Percentiles rank a stretch among this genome's conserved stretches.
phyloP scores from a whole-genome alignment of 441 rosid genomes.

The Codiaeum variegatum region DNA sequence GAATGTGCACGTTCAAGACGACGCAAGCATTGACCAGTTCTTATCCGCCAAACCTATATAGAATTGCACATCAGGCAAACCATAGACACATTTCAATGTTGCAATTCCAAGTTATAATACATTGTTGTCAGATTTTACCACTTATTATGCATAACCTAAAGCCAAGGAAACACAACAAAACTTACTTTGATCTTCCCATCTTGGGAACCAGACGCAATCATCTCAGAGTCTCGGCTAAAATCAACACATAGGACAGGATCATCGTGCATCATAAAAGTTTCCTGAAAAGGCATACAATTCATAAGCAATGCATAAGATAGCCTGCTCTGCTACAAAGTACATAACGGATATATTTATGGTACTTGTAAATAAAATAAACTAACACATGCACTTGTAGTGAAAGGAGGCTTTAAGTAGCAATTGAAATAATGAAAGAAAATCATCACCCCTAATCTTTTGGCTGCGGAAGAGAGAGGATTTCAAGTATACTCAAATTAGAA shows the following conservation, averaged over 20 bases:
- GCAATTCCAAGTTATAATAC: slow-evolving; percentile 1
- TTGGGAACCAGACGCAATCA: slow-evolving; percentile 93
- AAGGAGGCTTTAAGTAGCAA: neutral
- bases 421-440: neutral
- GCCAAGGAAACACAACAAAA: slow-evolving; percentile 21
- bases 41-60: slow-evolving; percentile 90
- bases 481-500: neutral
- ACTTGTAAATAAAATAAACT: neutral
- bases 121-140: slow-evolving; percentile 1
- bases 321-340: slow-evolving; percentile 5
- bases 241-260: slow-evolving; percentile 94
- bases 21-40: slow-evolving; percentile 93
- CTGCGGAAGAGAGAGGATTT: neutral
- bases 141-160: neutral
- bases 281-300: slow-evolving; percentile 45
- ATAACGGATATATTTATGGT: neutral
- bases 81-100: slow-evolving; percentile 11
- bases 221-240: slow-evolving; percentile 96
- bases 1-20: slow-evolving; percentile 93
- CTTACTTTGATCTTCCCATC: slow-evolving; percentile 96
- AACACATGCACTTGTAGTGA: neutral
- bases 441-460: neutral
- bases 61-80: slow-evolving; percentile 15
- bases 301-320: slow-evolving; percentile 17
- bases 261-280: slow-evolving; percentile 99